Evolutionary conservation across 306 rosid species (phyloP).

Genomic region (Gleditsia sinensis): DNA sequence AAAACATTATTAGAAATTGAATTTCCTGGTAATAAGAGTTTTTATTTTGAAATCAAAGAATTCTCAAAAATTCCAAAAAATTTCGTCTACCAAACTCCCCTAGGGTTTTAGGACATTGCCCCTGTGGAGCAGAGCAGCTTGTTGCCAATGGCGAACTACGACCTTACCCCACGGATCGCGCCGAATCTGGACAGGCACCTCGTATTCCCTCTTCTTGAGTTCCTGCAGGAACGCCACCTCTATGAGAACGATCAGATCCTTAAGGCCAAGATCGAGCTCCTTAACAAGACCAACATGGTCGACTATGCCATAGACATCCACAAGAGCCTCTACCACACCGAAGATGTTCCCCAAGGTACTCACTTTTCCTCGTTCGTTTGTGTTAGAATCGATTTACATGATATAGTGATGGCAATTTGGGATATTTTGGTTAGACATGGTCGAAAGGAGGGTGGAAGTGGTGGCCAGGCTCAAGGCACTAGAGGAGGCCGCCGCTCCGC

Average conservation of each 20-base stretch:
- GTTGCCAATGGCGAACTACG: constrained; percentile 77
- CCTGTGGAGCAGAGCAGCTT: neutral
- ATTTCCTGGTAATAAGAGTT: too few relatives aligned
- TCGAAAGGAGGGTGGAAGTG: constrained; percentile 1
- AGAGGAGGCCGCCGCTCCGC: constrained; percentile 84
- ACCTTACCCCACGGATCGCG: constrained; percentile 82
- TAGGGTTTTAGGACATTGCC: neutral
- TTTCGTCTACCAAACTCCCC: too few relatives aligned
- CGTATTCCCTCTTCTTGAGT: constrained; percentile 85
- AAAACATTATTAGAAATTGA: too few relatives aligned
- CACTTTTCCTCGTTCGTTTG: neutral
- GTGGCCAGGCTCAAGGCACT: constrained; percentile 22
- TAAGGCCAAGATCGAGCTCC: constrained; percentile 84
- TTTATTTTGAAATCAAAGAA: too few relatives aligned
- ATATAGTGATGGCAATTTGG: neutral
- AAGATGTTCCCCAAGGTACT: constrained; percentile 70
- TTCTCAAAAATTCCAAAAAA: too few relatives aligned
- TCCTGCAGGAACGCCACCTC: constrained; percentile 77
- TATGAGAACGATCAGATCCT: constrained; percentile 80
- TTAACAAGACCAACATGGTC: constrained; percentile 92
- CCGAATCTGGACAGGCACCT: constrained; percentile 85
- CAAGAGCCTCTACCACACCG: constrained; percentile 84
- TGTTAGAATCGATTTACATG: neutral
- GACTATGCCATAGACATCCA: constrained; percentile 95
- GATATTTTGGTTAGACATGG: constrained; percentile 1